Conservation (phyloP, 768 basidiomycete species). For the Podaxis sp. region DNA sequence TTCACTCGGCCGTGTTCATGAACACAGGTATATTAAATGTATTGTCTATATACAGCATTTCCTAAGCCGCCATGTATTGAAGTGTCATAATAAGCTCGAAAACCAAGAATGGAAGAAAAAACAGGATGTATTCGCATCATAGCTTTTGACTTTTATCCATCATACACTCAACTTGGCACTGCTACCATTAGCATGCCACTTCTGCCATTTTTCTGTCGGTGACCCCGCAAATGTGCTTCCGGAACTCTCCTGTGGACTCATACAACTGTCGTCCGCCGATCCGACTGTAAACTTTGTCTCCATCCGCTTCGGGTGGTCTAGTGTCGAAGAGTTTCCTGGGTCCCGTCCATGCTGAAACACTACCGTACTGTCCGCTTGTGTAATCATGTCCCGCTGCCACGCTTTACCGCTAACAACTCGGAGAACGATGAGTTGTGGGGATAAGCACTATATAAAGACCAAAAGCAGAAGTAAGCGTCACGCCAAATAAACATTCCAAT, state of each 20-base stretch:
- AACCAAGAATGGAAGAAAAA: not conserved
- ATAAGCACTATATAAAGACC: constrained; percentile 10
- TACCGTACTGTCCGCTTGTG: constrained; percentile 14
- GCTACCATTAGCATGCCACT: constrained; percentile 1
- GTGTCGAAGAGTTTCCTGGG: not conserved
- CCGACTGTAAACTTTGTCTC: not conserved
- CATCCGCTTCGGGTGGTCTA: not conserved
- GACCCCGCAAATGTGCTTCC: constrained; percentile 10
- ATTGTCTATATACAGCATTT: too few relatives aligned
- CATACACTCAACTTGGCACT: constrained; percentile 2
- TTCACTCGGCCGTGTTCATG: too few relatives aligned
- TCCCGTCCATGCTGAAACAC: not conserved
- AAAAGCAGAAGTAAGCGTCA: not conserved
- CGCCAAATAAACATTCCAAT: not conserved
- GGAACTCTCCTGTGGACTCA: constrained; percentile 9
- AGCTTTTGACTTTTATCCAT: not conserved
- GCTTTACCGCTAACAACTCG: constrained; percentile 15
- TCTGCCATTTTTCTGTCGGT: constrained; percentile 5
- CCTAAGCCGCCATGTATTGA: too few relatives aligned
- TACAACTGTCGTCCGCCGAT: not conserved
- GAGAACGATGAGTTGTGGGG: constrained; percentile 16
- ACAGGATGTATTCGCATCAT: not conserved
- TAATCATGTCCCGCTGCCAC: constrained; percentile 15
- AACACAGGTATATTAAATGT: too few relatives aligned
- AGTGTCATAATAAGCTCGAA: not conserved